Evolutionary conservation across 208 protist genomes (phyloP).

Genomic region (Acanthamoeba comandoni): DNA sequence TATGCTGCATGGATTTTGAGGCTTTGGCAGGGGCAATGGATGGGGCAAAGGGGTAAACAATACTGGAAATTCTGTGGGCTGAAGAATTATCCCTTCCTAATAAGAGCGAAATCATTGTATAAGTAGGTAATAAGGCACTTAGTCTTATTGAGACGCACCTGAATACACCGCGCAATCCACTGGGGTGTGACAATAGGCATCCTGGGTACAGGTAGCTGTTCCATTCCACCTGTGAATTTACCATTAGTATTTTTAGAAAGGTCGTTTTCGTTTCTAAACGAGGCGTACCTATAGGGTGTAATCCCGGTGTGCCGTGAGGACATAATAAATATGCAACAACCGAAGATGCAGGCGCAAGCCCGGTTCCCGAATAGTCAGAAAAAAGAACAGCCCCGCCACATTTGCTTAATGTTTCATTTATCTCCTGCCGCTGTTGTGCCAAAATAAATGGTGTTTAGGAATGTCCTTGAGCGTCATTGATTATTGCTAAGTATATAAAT

Average conservation of each 20-base stretch:
- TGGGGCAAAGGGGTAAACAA: slow-evolving; percentile 29
- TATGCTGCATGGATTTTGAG: neutral
- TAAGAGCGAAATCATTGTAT: neutral
- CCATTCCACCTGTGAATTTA: too few species aligned
- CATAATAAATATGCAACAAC: slow-evolving; percentile 3
- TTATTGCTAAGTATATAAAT: neutral
- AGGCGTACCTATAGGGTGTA: neutral
- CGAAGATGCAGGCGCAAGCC: too few species aligned
- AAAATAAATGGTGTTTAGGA: too few species aligned
- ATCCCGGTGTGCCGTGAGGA: slow-evolving; percentile 23
- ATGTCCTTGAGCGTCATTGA: too few species aligned
- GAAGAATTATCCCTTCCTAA: neutral
- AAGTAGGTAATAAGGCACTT: neutral
- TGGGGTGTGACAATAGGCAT: slow-evolving; percentile 14
- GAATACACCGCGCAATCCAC: slow-evolving; percentile 18
- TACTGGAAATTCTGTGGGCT: slow-evolving; percentile 1
- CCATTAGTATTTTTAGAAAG: neutral
- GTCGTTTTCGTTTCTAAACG: neutral
- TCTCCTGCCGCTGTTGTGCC: too few species aligned
- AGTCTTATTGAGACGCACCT: neutral
- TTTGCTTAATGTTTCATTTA: too few species aligned
- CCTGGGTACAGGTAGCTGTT: too few species aligned
- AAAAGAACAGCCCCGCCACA: too few species aligned
- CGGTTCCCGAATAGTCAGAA: too few species aligned
- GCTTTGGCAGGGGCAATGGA: slow-evolving; percentile 35